A percentile compares a stretch with the other conserved stretches of the same genome.
These are phyloP conservation scores for Hypoxylon sp. DNA, from an alignment of 2,329 filamentous ascomycete species.

Conservation along the genomic window DNA sequence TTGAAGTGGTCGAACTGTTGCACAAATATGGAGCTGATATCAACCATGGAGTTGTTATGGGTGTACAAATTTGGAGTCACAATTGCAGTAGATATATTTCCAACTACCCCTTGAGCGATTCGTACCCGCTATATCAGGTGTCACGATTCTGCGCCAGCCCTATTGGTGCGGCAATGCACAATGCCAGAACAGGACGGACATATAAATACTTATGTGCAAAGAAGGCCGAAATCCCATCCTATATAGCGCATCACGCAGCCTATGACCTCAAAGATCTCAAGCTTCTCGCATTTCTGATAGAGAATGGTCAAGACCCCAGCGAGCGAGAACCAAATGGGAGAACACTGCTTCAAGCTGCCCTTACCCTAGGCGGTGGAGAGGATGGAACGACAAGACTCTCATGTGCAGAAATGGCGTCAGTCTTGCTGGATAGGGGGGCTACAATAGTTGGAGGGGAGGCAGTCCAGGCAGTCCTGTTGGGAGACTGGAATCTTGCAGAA, in stretches of 20 bases:
- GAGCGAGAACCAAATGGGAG: not conserved
- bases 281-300: not conserved
- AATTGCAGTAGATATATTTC: no score
- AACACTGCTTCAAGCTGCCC: not conserved
- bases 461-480: not conserved
- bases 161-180: not conserved
- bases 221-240: not conserved
- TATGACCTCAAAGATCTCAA: not conserved
- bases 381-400: not conserved
- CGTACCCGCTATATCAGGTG: no score
- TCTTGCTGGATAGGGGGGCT: not conserved
- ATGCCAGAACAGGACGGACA: not conserved
- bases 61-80: no score
- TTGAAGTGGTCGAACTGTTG: not conserved
- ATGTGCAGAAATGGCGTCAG: not conserved
- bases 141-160: not conserved
- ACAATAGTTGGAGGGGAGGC: not conserved
- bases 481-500: not conserved
- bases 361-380: not conserved
- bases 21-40: not conserved
- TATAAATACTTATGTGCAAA: not conserved
- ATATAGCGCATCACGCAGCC: not conserved
- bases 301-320: not conserved
- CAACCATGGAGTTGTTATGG: not conserved
- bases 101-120: no score